phyloP scores from a whole-genome alignment of 2,329 filamentous ascomycete genomes.

The Xylariaceae sp. region DNA sequence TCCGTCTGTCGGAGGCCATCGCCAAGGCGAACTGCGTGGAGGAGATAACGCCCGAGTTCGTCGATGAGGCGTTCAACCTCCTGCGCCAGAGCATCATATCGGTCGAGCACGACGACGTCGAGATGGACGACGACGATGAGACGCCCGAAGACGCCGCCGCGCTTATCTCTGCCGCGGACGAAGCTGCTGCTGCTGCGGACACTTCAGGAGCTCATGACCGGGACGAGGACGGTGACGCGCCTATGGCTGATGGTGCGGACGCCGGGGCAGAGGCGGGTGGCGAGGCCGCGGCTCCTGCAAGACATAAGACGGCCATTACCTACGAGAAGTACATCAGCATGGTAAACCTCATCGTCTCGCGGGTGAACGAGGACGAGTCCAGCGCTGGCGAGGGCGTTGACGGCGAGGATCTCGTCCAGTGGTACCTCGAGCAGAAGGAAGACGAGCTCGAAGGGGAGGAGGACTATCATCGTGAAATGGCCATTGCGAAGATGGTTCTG shows the following conservation, averaged over 20 bases:
- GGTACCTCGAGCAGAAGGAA: slow-evolving; percentile 93
- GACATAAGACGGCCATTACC: slow-evolving; percentile 80
- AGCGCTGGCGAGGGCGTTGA: slow-evolving; percentile 79
- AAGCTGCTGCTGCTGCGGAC: slow-evolving; percentile 44
- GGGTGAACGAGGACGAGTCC: slow-evolving; percentile 81
- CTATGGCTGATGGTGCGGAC: slow-evolving; percentile 47
- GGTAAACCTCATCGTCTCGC: slow-evolving; percentile 80
- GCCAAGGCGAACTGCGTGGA: slow-evolving; percentile 97
- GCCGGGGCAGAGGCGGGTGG: slow-evolving; percentile 50
- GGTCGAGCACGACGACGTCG: slow-evolving; percentile 96
- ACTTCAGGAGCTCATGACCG: slow-evolving; percentile 40
- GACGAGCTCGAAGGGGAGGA: slow-evolving; percentile 79
- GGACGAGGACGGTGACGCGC: slow-evolving; percentile 48
- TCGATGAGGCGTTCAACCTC: slow-evolving; percentile 88
- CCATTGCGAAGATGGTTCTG: slow-evolving; percentile 66
- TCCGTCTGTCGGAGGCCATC: slow-evolving; percentile 94
- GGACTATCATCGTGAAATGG: slow-evolving; percentile 70
- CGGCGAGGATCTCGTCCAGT: slow-evolving; percentile 77
- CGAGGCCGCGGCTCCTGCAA: slow-evolving; percentile 45
- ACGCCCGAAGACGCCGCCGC: slow-evolving; percentile 49
- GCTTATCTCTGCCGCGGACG: slow-evolving; percentile 50
- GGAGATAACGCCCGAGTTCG: slow-evolving; percentile 82
- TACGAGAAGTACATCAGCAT: slow-evolving; percentile 95
- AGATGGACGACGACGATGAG: slow-evolving; percentile 79
- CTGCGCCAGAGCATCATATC: slow-evolving; percentile 94